phyloP scores from a whole-genome alignment of 306 rosid species.

The Morella rubra region DNA sequence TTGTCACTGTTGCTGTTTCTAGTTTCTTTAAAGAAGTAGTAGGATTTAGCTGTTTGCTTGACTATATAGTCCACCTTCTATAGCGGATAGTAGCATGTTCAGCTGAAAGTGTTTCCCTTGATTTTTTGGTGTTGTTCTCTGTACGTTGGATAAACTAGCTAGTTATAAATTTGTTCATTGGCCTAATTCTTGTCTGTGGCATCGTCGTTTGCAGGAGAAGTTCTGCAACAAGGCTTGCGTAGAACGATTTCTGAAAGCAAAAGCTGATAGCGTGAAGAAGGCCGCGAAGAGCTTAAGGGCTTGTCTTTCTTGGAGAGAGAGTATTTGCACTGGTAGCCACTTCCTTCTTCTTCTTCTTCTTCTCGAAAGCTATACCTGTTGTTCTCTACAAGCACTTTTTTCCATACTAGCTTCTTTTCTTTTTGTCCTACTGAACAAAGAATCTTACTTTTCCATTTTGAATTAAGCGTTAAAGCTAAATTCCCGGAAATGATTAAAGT shows the following conservation, averaged over 20 bases:
- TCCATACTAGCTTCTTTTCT: constrained; percentile 22
- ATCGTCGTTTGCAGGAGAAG: constrained; percentile 64
- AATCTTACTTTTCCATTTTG: constrained; percentile 72
- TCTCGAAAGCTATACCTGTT: constrained; percentile 21
- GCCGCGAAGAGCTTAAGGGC: constrained; percentile 84
- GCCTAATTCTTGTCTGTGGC: neutral
- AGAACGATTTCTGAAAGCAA: constrained; percentile 74
- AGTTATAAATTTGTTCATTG: neutral
- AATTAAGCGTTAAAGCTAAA: constrained; percentile 48
- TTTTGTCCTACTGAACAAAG: constrained; percentile 41
- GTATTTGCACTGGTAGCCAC: constrained; percentile 61
- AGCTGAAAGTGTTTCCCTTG: neutral
- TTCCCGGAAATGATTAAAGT: constrained; percentile 49
- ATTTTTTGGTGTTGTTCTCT: neutral
- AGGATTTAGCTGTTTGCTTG: neutral
- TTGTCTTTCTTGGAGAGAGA: constrained; percentile 97
- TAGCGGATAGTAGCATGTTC: neutral
- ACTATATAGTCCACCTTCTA: neutral
- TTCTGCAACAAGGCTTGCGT: constrained; percentile 81
- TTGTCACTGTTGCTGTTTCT: neutral
- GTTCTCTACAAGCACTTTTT: constrained; percentile 21
- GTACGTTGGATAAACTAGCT: neutral
- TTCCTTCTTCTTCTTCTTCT: constrained; percentile 18
- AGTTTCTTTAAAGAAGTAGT: neutral
- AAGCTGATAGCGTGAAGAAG: constrained; percentile 87